Evolutionary conservation across 2,329 filamentous ascomycete genomes (phyloP), one percentile per base, ranked within the genome.

Genomic region (Leptodontidium sp.): DNA sequence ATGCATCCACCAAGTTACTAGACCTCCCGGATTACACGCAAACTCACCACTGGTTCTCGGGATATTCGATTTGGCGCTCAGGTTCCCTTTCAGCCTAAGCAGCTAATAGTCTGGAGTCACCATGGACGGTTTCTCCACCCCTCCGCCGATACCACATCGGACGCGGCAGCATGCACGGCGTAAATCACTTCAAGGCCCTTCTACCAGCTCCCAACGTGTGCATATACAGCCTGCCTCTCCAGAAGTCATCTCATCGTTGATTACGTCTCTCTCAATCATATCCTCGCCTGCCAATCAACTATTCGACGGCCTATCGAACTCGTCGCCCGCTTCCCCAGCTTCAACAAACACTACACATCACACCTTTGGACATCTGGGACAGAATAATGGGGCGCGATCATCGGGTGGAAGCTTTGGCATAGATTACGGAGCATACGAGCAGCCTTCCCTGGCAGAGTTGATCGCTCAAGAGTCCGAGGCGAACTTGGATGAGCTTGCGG

Each of bases 211-310:
- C 35, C 78, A 78, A 67, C 73, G 75, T 40, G 69, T 78, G 43
- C 75, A 77, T 66, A 38, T 79, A 21, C 75, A 77, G 45, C 77
- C 78, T 17, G 77, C 78, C 6, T 79, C 78, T n/a, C 90, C 91
- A 68, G 90, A 92, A 77, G 87, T 94, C 78, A 93, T 91, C 68
- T 89, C 87, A 32, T 87, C 85, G 65, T 82, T 89, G 65, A 94
- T 91, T 80, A 93, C 90, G 72, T 93, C 86, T 65, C 84, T 91
- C 47, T 88, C 88, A 74, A 88, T 88, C 76, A 92, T 87, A 74
- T 91, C 89, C 24, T 85, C 87, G 61, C 90, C 92, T 26, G 86
- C 90, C 66, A 88, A 86, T 78, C 84, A 87, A 69, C 90, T 92
- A 77, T 93, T 93, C 77, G 91, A 94, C 75, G 84, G 83, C 80